Evolutionary conservation across 1,284 basidiomycete genomes (phyloP).

Genomic region (Microbotryum lychnidis-dioicae): DNA sequence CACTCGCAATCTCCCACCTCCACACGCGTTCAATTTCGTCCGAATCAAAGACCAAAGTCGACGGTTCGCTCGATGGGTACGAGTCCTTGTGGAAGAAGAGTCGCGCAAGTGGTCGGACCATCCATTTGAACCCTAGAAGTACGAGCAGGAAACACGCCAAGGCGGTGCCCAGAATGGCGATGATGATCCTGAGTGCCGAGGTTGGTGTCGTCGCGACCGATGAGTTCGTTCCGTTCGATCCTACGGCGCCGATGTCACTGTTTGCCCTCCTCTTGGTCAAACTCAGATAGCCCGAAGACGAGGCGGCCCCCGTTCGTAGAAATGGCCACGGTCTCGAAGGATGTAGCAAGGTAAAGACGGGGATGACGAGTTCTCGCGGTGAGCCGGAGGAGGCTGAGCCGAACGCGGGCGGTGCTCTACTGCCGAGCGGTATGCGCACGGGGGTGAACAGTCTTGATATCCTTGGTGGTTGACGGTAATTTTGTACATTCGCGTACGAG

Average conservation of each 20-base stretch:
- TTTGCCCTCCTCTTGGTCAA: too few species aligned
- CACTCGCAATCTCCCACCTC: slow-evolving; percentile 84
- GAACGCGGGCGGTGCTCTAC: background rate
- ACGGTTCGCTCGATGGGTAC: slow-evolving; percentile 57
- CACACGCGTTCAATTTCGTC: slow-evolving; percentile 78
- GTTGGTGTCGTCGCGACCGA: slow-evolving; percentile 1
- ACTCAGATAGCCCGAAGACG: background rate
- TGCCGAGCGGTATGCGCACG: slow-evolving; percentile 12
- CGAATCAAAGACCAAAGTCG: slow-evolving; percentile 65
- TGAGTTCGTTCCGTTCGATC: too few species aligned
- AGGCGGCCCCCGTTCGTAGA: background rate
- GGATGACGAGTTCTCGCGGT: slow-evolving; percentile 19
- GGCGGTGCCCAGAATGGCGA: slow-evolving; percentile 18
- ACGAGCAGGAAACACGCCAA: slow-evolving; percentile 4
- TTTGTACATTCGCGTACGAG: slow-evolving; percentile 14
- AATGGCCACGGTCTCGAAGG: slow-evolving; percentile 5
- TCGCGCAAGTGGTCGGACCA: background rate
- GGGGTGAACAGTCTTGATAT: slow-evolving; percentile 6
- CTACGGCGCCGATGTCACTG: too few species aligned
- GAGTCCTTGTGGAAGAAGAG: slow-evolving; percentile 33
- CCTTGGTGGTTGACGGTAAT: background rate
- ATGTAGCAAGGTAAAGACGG: slow-evolving; percentile 23
- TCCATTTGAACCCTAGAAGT: background rate
- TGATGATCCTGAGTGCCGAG: slow-evolving; percentile 3
- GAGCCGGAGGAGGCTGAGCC: too few species aligned